Base-by-base conservation (phyloP, 2,329 filamentous ascomycete species). In the Pleurostoma richardsiae region DNA sequence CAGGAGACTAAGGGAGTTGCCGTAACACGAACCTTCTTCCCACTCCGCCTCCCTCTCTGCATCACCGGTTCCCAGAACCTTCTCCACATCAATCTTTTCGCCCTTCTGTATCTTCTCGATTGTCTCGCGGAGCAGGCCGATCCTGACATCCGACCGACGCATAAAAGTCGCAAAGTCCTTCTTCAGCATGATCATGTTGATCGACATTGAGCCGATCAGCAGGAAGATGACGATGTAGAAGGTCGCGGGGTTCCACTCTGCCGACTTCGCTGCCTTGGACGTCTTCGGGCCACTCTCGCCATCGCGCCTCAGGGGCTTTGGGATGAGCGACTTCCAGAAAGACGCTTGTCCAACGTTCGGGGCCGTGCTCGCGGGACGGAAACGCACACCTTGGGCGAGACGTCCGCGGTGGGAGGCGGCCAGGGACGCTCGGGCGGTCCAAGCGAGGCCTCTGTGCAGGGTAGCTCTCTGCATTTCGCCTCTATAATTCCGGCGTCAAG, bases 201-300 rank as follows among this genome's bases (percentile, higher is more conserved):
- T 96, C 10, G 92, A 88, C 76, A 96, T 95, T 51, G 90, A 96
- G 4, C 95, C 95, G 53, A 97, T 92, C 52, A 97, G 77, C 39
- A 90, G 73, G 59, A 90, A 90, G 52, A 92, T 88, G 57, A 84
- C 73, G 55, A 92, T 88, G 64, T 85, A 94, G 59, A 90, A 92
- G 0, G 85, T 90, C 26, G 86, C 86, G 3, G 88, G 87, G 56
- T 92, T 92, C 83, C 85, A 88, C 55, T 82, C 79, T 59, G 80
- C 85, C 11, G 76, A 69, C 53, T 75, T 79, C 28, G 64, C 58
- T 31, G 69, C 65, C 57, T 69, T 68, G 39, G 52, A 57, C 11
- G 56, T 59, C 51, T 58, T 59, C 45, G 57, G 64, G 40, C 57
- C 61, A 44, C 56, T 72, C 54, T 69, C 61, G 66, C 51, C 49